These are phyloP conservation scores for Penicillium sp. DNA, from an alignment of 2,329 filamentous ascomycete species.

Conservation along the genomic window DNA sequence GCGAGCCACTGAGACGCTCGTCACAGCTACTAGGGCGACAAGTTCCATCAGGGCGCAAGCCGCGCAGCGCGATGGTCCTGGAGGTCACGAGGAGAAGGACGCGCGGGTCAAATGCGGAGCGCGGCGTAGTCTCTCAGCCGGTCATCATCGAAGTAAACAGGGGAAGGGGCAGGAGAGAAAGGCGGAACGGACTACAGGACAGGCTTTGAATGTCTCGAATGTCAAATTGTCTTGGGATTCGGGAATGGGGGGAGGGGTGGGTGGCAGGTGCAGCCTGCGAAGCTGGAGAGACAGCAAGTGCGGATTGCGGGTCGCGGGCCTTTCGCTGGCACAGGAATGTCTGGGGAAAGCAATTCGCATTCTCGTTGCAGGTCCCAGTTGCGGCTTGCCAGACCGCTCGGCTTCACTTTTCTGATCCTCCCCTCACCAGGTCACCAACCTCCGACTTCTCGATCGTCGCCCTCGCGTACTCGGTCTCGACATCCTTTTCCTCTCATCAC, in stretches of 20 bases:
- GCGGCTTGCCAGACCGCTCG: constrained; percentile 22
- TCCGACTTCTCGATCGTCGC: not conserved
- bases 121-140: constrained; percentile 17
- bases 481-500: too few species aligned
- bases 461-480: not conserved
- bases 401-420: constrained; percentile 25
- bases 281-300: not conserved
- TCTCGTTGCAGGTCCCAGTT: not conserved
- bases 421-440: constrained; percentile 4
- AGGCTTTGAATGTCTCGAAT: not conserved
- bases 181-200: not conserved
- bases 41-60: constrained; percentile 31
- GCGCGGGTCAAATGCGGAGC: constrained; percentile 13
- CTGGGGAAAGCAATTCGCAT: constrained; percentile 15
- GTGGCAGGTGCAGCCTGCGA: not conserved
- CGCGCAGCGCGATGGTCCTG: constrained; percentile 5
- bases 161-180: not conserved
- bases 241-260: too few species aligned
- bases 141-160: constrained; percentile 14
- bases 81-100: constrained; percentile 8
- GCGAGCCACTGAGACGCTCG: constrained; percentile 19
- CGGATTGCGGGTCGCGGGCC: constrained; percentile 2
- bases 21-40: constrained; percentile 17
- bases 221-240: not conserved
- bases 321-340: constrained; percentile 5